Evolutionary conservation across 2,329 filamentous ascomycete species (phyloP), one percentile per base, ranked within the genome.

Genomic region (Neocatenulostroma microsporum): DNA sequence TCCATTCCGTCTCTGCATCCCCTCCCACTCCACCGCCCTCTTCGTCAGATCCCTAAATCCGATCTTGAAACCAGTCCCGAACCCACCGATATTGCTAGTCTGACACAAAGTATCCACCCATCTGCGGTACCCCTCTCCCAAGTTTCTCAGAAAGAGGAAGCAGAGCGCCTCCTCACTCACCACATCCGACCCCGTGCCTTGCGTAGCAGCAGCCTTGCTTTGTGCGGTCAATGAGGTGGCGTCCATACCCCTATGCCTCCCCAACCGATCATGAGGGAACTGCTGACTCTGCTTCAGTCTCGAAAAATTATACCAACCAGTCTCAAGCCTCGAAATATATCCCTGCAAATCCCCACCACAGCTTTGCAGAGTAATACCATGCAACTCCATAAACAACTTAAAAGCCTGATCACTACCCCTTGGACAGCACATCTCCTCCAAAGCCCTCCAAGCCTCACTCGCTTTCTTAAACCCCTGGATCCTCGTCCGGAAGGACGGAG

Each of bases 81-180:
- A 57, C 2, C 55, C 55, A 11, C 46, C 54, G 32, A 58, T 43
- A 39, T 58, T 57, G 21, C 50, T 50, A 28, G 49, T 55, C 44
- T 44, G 45, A 30, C 48, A 52, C 30, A 57, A 19, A 14, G 38
- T 48, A 3, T 47, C 46, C 6, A 46, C 48, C 47, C 53, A 45
- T 13, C 39, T 37, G 33, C 46, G 39, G 24, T 45, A 50, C 19
- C 50, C 45, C 13, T 37, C 37, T 4, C 48, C 51, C 18, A 58
- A 29, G 31, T 47, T 47, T 12, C 41, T 42, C 42, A 58, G 24
- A 35, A 58, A 57, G 21, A 56, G 37, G 18, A 58, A 53, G 26
- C 48, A 53, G 7, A 57, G 34, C 33, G 50, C 44, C 28, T 55
- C 51, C 21, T 58, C 54, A 3, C 48, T 34, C 14, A 57, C 41